Percentiles rank a stretch among this genome's conserved stretches.
Conservation (phyloP, 306 rosid genomes). For the Elaeagnus macrophylla region DNA sequence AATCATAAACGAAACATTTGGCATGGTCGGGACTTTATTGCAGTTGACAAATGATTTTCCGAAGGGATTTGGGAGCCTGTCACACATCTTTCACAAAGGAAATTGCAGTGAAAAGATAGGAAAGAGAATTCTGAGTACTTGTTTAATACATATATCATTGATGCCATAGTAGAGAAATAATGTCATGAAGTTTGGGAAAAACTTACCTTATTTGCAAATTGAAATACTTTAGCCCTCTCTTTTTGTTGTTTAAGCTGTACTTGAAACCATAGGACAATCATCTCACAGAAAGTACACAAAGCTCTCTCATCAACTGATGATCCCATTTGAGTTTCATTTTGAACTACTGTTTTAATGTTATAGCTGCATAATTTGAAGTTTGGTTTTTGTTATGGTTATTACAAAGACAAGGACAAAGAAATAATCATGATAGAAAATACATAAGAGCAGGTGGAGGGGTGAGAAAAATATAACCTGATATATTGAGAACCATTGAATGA, state of each 20-base stretch:
- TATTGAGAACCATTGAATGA: slow-evolving; percentile 18
- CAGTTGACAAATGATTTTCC: slow-evolving; percentile 54
- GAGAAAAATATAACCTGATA: slow-evolving; percentile 26
- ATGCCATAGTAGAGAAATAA: slow-evolving; percentile 1
- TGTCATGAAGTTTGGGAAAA: too few species aligned
- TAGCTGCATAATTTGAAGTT: slow-evolving; percentile 36
- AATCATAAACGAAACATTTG: slow-evolving; percentile 43
- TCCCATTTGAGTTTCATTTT: slow-evolving; percentile 26
- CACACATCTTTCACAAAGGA: slow-evolving; percentile 43
- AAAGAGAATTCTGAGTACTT: neutral
- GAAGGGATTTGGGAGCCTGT: slow-evolving; percentile 55
- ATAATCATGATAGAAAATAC: neutral
- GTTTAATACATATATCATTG: neutral
- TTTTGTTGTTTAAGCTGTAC: slow-evolving; percentile 52
- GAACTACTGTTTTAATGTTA: slow-evolving; percentile 41
- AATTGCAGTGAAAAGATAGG: neutral
- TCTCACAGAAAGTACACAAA: slow-evolving; percentile 50
- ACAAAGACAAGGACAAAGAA: neutral
- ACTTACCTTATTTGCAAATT: slow-evolving; percentile 49
- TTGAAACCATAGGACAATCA: slow-evolving; percentile 66
- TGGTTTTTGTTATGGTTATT: slow-evolving; percentile 12
- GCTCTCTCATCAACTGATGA: slow-evolving; percentile 28
- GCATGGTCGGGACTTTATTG: slow-evolving; percentile 33
- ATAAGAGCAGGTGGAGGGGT: neutral
- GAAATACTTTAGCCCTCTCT: slow-evolving; percentile 40